Percentiles rank a stretch among this genome's conserved stretches.
These are phyloP conservation scores for Saccharomycopsis hybrid DNA, from an alignment of 1,139 yeast genomes.

Conservation along the genomic window DNA sequence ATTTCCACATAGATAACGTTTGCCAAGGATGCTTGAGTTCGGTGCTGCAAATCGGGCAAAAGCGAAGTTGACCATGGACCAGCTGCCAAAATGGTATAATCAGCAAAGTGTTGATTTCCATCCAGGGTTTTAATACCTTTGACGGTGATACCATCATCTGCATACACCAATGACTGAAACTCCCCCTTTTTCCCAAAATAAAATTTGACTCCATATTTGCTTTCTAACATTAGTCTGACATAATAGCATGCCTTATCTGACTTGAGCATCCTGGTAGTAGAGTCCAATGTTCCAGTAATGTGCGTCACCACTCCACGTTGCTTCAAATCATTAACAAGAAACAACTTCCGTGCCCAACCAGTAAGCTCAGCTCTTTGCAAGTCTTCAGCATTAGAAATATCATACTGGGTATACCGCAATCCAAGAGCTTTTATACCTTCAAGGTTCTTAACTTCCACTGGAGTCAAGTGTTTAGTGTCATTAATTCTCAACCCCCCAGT, in stretches of 20 bases:
- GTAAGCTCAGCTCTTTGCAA: conserved; percentile 27
- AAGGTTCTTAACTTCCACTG: conserved; percentile 28
- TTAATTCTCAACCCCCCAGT: conserved; percentile 30
- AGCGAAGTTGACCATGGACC: conserved; percentile 39
- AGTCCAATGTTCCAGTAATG: conserved; percentile 31
- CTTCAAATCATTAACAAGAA: conserved; percentile 23
- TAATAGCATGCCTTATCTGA: conserved; percentile 34
- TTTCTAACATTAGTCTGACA: conserved; percentile 27
- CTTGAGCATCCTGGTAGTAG: conserved; percentile 34
- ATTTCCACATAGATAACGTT: conserved; percentile 30
- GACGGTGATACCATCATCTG: conserved; percentile 21
- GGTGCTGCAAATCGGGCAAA: conserved; percentile 31
- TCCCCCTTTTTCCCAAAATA: conserved; percentile 27
- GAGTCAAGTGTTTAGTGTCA: conserved; percentile 23
- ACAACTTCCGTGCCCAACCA: conserved; percentile 28
- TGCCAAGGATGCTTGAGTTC: conserved; percentile 34
- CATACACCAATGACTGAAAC: conserved; percentile 22
- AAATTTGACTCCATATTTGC: conserved; percentile 30
- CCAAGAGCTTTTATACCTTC: conserved; percentile 28
- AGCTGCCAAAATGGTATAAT: conserved; percentile 32
- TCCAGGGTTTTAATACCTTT: conserved; percentile 31
- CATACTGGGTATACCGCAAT: conserved; percentile 29
- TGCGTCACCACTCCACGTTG: conserved; percentile 22
- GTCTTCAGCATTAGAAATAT: conserved; percentile 28
- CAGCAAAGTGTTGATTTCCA: conserved; percentile 29